phyloP scores from a whole-genome alignment of 164 flowering plant species.

The Magnolia kwangsiensis region DNA sequence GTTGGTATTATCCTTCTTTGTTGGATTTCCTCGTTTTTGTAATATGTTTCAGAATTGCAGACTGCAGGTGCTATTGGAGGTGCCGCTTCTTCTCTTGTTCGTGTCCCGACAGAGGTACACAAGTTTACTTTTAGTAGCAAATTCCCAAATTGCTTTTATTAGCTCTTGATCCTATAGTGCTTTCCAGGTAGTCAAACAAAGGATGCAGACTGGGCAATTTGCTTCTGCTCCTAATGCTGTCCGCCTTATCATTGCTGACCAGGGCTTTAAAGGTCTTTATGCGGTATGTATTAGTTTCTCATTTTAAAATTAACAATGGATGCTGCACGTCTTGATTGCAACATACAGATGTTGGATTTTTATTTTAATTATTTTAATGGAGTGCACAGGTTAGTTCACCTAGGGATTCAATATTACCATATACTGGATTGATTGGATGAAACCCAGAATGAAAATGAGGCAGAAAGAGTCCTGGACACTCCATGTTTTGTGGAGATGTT shows the following conservation, averaged over 20 bases:
- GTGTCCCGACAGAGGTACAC: constrained; percentile 93
- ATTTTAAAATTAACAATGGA: not conserved
- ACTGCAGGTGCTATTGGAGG: constrained; percentile 95
- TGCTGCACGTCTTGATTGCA: not conserved
- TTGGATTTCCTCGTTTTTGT: not conserved
- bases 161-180: constrained; percentile 2
- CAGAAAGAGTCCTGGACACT: not conserved
- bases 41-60: constrained; percentile 28
- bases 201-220: constrained; percentile 92
- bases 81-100: constrained; percentile 82
- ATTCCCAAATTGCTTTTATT: not conserved
- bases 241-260: constrained; percentile 63
- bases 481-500: not conserved
- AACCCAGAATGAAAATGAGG: not conserved
- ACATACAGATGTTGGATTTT: not conserved
- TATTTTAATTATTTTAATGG: not conserved
- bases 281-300: constrained; percentile 43
- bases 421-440: too few relatives aligned
- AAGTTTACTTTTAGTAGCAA: constrained; percentile 3
- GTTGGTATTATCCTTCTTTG: not conserved
- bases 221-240: constrained; percentile 80
- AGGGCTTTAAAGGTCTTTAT: constrained; percentile 86
- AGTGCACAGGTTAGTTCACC: not conserved
- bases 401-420: not conserved
- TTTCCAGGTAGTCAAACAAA: constrained; percentile 80